Evolutionary conservation across 2,329 filamentous ascomycete species (phyloP), one percentile per base, ranked within the genome.

Genomic region (Penicillium polonicum): DNA sequence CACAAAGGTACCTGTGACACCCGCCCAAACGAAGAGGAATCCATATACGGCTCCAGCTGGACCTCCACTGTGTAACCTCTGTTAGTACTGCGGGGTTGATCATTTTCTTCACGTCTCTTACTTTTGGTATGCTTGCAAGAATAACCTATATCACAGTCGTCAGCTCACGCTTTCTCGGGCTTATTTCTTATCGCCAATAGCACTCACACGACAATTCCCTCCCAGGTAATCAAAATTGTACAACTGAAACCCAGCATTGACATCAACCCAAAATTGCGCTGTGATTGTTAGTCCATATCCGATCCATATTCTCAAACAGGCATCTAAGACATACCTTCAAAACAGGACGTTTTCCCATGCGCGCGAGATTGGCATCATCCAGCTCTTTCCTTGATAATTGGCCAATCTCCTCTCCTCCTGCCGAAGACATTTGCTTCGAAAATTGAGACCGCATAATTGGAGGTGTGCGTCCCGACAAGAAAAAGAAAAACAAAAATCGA

Each of bases 331-430:
- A 33, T 33, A 69, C 78, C 59, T 77, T 75, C 59, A 83, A 72
- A 46, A 82, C 78, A 55, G 82, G 80, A 21, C 73, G 71, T 68
- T 82, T 82, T 39, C 80, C 80, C 75, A 83, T 73, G 19, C 80
- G 76, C 33, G 72, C 71, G 76, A 82, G 79, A 56, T 83, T 76
- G 29, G 66, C 67, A 29, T 75, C 72, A 64, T 81, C 79, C 29
- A 66, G 57, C 21, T 65, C 61, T 25, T 64, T 68, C 21, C 51
- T 65, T 12, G 65, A 57, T 10, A 52, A 41, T n/a, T 33, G 42
- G 5, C 48, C 57, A 15, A 68, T 41, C 53, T 65, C 63, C 17
- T 55, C 57, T 23, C 50, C 46, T 4, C 46, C 64, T 25, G 42
- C 46, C 19, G 59, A 51, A 9, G 48, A 45, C 45, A 55, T 48